Evolutionary conservation across 2,329 filamentous ascomycete genomes (phyloP), one percentile per base, ranked within the genome.

Genomic region (Monascus ruber): DNA sequence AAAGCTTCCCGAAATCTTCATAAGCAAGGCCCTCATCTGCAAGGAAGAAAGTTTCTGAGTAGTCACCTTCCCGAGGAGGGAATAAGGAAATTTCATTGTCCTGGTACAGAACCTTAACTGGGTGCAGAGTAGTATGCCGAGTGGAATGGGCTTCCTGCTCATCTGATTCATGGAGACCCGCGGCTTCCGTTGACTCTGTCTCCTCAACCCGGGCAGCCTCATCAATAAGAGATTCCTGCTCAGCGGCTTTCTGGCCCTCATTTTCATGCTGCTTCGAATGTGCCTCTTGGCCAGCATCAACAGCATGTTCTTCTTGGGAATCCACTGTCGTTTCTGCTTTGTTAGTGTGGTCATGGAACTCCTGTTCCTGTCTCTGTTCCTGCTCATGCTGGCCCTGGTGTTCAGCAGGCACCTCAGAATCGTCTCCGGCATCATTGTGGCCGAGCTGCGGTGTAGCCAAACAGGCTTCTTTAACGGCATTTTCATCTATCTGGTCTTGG

Each of bases 51-150:
- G 67, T 69, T 45, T 74, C 68, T 5, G 73, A 68, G 26, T 70
- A 65, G 40, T 74, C 70, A 41, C 68, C 65, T 43, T 69, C 67
- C 24, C 63, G 62, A 3, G 72, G 74, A 29, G 74, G 73, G 49
- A 81, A 80, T 5, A 81, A 56, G 9, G 70, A 73, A 44, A 78
- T 75, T 39, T 75, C 70, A 36, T 63, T 64, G 9, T 68, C 70
- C 43, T 71, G 66, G 50, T 77, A 80, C n/a, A 68, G 52, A 11
- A 80, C 65, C 32, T 68, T 67, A 11, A 77, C 66, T 35, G 70
- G 65, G 54, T 73, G 59, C 9, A 66, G 28, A 27, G 45, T 39
- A 28, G 48, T 32, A 25, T 46, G 37, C 6, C 42, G 37, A 17
- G 40, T 10, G 31, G 5, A 39, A 26, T 35, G 10, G 11, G 24